Conservation (phyloP, 1,139 yeast genomes). For the Candida buenavistaensis region DNA sequence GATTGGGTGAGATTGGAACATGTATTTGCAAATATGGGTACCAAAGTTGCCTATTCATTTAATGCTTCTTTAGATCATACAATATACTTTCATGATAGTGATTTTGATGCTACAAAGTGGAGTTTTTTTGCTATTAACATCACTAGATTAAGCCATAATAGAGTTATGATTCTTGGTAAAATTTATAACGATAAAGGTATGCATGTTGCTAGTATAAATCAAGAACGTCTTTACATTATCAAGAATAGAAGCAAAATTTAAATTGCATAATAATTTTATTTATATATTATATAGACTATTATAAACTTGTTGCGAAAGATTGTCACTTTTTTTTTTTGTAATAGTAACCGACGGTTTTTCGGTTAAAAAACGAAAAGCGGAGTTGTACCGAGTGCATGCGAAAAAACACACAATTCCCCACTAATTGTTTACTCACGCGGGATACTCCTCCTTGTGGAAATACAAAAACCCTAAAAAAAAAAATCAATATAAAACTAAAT, state of each 20-base stretch:
- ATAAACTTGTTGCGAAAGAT: too few species aligned
- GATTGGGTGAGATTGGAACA: slow-evolving; percentile 31
- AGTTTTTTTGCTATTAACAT: slow-evolving; percentile 33
- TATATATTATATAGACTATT: too few species aligned
- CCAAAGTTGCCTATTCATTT: slow-evolving; percentile 16
- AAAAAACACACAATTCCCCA: too few species aligned
- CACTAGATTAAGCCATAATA: slow-evolving; percentile 39
- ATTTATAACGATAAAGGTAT: slow-evolving; percentile 35
- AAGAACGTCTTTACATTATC: slow-evolving; percentile 42
- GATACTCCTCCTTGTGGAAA: too few species aligned
- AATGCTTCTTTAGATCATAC: slow-evolving; percentile 45
- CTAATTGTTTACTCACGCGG: too few species aligned
- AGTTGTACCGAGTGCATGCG: too few species aligned
- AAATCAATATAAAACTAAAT: too few species aligned
- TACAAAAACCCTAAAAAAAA: too few species aligned
- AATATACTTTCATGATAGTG: slow-evolving; percentile 43
- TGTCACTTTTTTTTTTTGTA: too few species aligned
- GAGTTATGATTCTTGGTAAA: slow-evolving; percentile 38
- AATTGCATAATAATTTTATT: slow-evolving; percentile 2
- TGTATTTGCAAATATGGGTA: slow-evolving; percentile 4
- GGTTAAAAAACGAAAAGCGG: too few species aligned
- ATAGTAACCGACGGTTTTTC: too few species aligned
- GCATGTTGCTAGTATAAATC: slow-evolving; percentile 41
- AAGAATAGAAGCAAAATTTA: slow-evolving; percentile 8
- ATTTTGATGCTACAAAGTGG: slow-evolving; percentile 44